phyloP scores from a whole-genome alignment of 78 protist genomes.

The Dictyostelium brefeldianum region DNA sequence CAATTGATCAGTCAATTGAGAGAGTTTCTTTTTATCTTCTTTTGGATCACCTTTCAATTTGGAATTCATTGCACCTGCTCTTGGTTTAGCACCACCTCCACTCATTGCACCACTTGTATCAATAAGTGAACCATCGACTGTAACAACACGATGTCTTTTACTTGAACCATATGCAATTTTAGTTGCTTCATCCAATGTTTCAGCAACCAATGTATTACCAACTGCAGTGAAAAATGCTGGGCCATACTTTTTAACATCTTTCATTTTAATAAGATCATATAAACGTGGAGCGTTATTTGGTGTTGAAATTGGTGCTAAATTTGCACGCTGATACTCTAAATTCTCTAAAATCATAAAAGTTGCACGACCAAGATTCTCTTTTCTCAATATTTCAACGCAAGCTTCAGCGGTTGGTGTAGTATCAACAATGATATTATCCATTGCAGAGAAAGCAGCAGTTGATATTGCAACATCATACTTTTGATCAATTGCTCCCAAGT shows the following conservation, averaged over 20 bases:
- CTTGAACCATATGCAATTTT: conserved; percentile 83
- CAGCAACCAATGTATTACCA: conserved; percentile 96
- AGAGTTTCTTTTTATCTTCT: conserved; percentile 44
- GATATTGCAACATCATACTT: conserved; percentile 97
- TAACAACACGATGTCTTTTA: conserved; percentile 96
- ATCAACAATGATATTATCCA: conserved; percentile 97
- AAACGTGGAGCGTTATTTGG: conserved; percentile 80
- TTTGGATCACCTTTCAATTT: conserved; percentile 14
- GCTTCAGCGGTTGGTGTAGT: conserved; percentile 83
- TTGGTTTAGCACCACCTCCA: conserved; percentile 97
- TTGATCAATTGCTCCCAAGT: conserved; percentile 96
- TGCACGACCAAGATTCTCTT: conserved; percentile 92
- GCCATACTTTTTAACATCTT: conserved; percentile 13
- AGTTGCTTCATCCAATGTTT: conserved; percentile 84
- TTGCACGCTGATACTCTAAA: conserved; percentile 30
- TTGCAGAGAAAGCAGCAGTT: conserved; percentile 87
- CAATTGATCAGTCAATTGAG: neutral
- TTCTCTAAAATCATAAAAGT: conserved; percentile 97
- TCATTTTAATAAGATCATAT: conserved; percentile 84
- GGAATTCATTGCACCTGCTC: conserved; percentile 88
- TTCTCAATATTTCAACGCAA: conserved; percentile 77
- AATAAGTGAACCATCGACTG: conserved; percentile 96
- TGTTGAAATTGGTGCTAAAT: neutral
- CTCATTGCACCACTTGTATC: conserved; percentile 98
- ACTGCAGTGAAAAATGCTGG: conserved; percentile 96